phyloP scores from a whole-genome alignment of 371 early-diverging fungal genomes.

The Lichtheimia ornata region DNA sequence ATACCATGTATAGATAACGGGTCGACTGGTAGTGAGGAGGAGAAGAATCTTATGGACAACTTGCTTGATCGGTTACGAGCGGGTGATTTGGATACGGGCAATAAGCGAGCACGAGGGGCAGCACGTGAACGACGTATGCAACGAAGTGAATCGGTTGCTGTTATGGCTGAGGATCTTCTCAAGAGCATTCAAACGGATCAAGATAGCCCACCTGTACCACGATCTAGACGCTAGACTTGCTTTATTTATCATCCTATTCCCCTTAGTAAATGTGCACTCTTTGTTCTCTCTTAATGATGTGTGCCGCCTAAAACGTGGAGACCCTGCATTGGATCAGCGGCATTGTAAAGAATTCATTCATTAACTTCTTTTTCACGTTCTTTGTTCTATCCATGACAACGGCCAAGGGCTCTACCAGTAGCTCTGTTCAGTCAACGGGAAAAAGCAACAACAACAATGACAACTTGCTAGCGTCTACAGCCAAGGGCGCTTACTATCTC shows the following conservation, averaged over 20 bases:
- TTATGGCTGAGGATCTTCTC: constrained; percentile 75
- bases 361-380: too few species aligned
- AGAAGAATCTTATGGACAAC: constrained; percentile 83
- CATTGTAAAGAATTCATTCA: too few species aligned
- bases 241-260: too few species aligned
- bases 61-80: constrained; percentile 76
- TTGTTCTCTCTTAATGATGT: too few species aligned
- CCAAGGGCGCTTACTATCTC: constrained; percentile 76
- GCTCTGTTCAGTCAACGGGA: too few species aligned
- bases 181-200: constrained; percentile 61
- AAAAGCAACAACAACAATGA: background rate
- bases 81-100: constrained; percentile 66
- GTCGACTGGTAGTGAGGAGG: constrained; percentile 47
- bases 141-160: constrained; percentile 62
- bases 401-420: too few species aligned
- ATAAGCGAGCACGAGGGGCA: constrained; percentile 46
- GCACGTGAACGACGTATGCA: constrained; percentile 48
- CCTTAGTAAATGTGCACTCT: too few species aligned
- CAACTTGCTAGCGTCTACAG: constrained; percentile 50
- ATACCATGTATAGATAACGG: too few species aligned
- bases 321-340: too few species aligned
- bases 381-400: too few species aligned
- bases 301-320: too few species aligned
- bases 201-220: constrained; percentile 20
- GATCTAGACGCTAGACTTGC: background rate